Percentiles rank a stretch among this genome's conserved stretches.
Conservation (phyloP, 1,139 yeast genomes). For the Suhomyces terraborum region DNA sequence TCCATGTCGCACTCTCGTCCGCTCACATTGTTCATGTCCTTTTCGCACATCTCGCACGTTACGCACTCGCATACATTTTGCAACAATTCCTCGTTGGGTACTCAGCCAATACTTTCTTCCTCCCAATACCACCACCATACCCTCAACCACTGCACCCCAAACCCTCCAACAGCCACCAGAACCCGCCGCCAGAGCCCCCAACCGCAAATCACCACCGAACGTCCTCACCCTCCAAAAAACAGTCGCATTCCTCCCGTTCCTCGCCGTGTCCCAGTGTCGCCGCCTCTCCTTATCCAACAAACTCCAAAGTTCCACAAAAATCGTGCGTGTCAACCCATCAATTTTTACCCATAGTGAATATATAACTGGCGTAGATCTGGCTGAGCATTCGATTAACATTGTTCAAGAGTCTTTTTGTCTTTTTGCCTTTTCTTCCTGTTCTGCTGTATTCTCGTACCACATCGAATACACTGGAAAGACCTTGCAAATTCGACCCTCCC, state of each 20-base stretch:
- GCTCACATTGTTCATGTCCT: too few species aligned
- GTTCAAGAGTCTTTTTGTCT: neutral
- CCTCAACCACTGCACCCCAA: neutral
- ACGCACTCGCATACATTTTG: too few species aligned
- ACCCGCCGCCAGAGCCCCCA: neutral
- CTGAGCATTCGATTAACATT: neutral
- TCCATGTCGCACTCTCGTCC: neutral
- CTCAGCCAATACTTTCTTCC: neutral
- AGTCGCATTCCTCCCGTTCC: neutral
- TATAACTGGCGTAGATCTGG: conserved; percentile 8
- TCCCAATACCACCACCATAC: neutral
- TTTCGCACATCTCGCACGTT: too few species aligned
- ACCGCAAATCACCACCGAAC: neutral
- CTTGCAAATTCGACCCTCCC: neutral
- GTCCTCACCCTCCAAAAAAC: neutral
- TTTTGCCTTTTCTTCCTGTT: conserved; percentile 4
- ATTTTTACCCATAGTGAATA: conserved; percentile 7
- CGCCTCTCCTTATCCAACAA: conserved; percentile 9
- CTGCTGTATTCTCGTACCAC: conserved; percentile 12
- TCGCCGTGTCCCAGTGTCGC: neutral
- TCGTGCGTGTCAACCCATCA: conserved; percentile 13
- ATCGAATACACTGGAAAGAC: conserved; percentile 9
- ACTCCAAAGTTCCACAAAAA: conserved; percentile 9
- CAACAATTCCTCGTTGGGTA: conserved; percentile 7
- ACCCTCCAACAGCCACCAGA: neutral